These are phyloP conservation scores for Vitis riparia DNA, from an alignment of 164 flowering plant genomes.

Conservation along the genomic window DNA sequence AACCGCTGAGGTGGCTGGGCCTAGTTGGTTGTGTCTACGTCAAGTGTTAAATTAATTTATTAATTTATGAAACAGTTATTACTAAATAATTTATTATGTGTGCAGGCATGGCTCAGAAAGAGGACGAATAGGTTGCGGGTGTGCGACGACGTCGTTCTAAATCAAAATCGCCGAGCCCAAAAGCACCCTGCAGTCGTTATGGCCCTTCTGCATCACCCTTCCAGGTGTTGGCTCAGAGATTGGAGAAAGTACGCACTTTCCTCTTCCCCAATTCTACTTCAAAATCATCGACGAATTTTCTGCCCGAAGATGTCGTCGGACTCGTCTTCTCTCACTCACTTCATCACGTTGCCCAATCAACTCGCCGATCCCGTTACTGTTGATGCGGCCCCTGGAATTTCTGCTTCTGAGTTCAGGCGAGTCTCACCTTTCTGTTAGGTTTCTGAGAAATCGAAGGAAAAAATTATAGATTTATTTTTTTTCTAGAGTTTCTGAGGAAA, in stretches of 20 bases:
- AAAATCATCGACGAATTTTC: neutral
- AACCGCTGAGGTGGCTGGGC: too few species aligned
- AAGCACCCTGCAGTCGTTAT: too few species aligned
- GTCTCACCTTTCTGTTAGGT: neutral
- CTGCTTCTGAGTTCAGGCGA: conserved; percentile 72
- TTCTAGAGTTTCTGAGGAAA: neutral
- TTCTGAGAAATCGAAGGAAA: too few species aligned
- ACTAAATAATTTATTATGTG: too few species aligned
- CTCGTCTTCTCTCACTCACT: conserved; percentile 37
- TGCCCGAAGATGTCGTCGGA: conserved; percentile 34
- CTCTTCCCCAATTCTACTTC: neutral
- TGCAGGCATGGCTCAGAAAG: too few species aligned
- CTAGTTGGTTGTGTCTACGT: too few species aligned
- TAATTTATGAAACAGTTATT: too few species aligned
- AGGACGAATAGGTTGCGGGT: too few species aligned
- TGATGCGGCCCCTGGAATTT: conserved; percentile 64
- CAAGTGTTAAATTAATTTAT: too few species aligned
- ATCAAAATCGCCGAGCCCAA: too few species aligned
- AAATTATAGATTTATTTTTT: neutral
- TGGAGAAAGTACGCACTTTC: conserved; percentile 5
- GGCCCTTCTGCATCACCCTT: conserved; percentile 4
- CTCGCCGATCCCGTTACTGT: conserved; percentile 48
- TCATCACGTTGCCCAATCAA: conserved; percentile 49
- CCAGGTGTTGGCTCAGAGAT: conserved; percentile 11
- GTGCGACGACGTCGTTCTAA: too few species aligned